Conservation (phyloP, 306 rosid species). For the Sechiopsis laciniata region DNA sequence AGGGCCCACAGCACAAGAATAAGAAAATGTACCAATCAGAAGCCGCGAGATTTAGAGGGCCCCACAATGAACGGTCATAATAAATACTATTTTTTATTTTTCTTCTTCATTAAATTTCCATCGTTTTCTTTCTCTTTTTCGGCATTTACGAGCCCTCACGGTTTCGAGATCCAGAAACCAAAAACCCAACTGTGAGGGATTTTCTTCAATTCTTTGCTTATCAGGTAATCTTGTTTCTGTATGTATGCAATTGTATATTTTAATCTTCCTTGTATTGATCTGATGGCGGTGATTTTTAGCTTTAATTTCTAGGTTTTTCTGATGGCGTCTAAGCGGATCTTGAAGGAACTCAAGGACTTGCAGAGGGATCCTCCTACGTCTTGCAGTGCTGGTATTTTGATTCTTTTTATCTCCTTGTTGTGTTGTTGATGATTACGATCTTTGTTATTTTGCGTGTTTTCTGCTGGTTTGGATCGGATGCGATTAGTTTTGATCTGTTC, state of each 20-base stretch:
- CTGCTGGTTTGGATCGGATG: background rate
- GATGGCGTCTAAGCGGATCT: conserved; percentile 21
- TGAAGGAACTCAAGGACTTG: conserved; percentile 22
- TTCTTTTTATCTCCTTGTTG: background rate
- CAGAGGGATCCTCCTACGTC: conserved; percentile 20
- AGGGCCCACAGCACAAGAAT: conserved; percentile 21
- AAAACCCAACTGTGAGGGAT: conserved; percentile 14
- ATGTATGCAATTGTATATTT: background rate
- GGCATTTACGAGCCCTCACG: conserved; percentile 1
- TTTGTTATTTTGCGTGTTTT: background rate
- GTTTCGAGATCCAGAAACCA: conserved; percentile 1
- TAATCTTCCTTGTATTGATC: background rate
- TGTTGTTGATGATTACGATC: background rate
- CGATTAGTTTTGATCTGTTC: background rate
- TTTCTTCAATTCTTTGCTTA: background rate
- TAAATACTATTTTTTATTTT: background rate
- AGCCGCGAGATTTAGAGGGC: conserved; percentile 8
- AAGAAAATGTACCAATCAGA: conserved; percentile 19
- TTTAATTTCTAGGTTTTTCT: conserved; percentile 3
- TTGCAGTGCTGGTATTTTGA: conserved; percentile 18
- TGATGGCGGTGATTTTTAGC: background rate
- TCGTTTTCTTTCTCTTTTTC: background rate
- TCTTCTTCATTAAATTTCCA: background rate
- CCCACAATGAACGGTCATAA: conserved; percentile 14
- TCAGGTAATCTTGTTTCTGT: background rate